phyloP scores from a whole-genome alignment of 257 asterid genomes.

The Jacaranda copaia region DNA sequence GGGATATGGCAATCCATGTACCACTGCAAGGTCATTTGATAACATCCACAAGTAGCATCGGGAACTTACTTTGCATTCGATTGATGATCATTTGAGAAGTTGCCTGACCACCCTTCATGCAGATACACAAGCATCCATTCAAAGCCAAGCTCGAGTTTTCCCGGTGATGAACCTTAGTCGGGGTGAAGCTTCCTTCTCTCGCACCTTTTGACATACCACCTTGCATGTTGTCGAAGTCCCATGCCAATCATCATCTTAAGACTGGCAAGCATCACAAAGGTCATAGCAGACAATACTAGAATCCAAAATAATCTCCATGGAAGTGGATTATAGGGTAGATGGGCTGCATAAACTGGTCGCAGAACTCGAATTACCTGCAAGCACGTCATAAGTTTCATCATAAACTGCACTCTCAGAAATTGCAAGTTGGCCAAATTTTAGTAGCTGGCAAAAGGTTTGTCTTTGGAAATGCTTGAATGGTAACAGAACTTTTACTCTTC shows the following conservation, averaged over 20 bases:
- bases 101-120: not conserved
- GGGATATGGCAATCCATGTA: conserved; percentile 31
- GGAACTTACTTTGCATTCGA: not conserved
- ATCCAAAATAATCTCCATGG: conserved; percentile 89
- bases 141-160: conserved; percentile 9
- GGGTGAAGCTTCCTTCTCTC: conserved; percentile 78
- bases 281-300: conserved; percentile 59
- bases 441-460: not conserved
- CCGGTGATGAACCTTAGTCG: conserved; percentile 49
- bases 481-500: not conserved
- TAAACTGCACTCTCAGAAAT: too few species aligned
- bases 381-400: conserved; percentile 25
- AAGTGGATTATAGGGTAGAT: conserved; percentile 75
- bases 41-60: not conserved
- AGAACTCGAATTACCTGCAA: conserved; percentile 83
- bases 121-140: conserved; percentile 18
- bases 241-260: conserved; percentile 86
- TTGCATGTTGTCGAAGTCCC: conserved; percentile 82
- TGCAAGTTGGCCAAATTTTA: not conserved
- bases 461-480: too few species aligned
- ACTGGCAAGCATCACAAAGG: conserved; percentile 90
- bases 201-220: conserved; percentile 87
- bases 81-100: not conserved
- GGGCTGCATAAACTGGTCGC: conserved; percentile 88
- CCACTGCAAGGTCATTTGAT: not conserved